Base-by-base conservation (phyloP, 306 rosid species). In the Astragalus membranaceus region DNA sequence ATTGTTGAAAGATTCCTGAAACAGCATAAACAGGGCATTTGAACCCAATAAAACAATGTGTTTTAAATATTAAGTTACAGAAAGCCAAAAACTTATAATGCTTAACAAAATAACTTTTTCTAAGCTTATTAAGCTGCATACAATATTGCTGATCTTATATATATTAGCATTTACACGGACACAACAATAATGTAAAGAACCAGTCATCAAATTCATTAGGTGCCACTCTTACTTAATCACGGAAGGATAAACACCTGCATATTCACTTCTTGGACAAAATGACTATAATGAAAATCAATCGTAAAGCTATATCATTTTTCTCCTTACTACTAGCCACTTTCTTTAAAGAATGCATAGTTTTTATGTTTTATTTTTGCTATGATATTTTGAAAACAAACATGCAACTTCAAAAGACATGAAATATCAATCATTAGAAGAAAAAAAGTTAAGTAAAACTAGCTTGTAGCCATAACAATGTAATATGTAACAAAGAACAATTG, bases 1-100 rank as follows among this genome's bases (percentile, higher is more conserved):
- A 95, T 63, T 95, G 99, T 75, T 91, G 99, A 86, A 95, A 85
- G 48, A 88, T 76, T 46, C 99, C 99, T 95, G 96, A 75, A 83
- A 74, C 62, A 73, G 62, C 51, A 53, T 72, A 65, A 66, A 11
- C 9, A 53, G 10, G 32, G 23, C 64, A 41, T 71, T 36, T 29
- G 60, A 67, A 75, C 33, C 55, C 37, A 67, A 54, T 35, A 75
- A 59, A 66, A 17, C 51, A 23, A 7, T 50, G 48, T 8, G 5
- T 54, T 52, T 23, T 30, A 10, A 36, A 66, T 43, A 65, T 42
- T 65, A 55, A 63, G 42, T 62, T 42, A 43, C 14, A 23, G 8
- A 80, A 26, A 26, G 30, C 30, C 30, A 26, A 26, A 26, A 57
- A 41, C 71, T 56, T 44, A 35, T 15, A 26, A 64, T 51, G 44